These are phyloP conservation scores for Lachnellula willkommii DNA, from an alignment of 2,329 filamentous ascomycete species.

Conservation along the genomic window DNA sequence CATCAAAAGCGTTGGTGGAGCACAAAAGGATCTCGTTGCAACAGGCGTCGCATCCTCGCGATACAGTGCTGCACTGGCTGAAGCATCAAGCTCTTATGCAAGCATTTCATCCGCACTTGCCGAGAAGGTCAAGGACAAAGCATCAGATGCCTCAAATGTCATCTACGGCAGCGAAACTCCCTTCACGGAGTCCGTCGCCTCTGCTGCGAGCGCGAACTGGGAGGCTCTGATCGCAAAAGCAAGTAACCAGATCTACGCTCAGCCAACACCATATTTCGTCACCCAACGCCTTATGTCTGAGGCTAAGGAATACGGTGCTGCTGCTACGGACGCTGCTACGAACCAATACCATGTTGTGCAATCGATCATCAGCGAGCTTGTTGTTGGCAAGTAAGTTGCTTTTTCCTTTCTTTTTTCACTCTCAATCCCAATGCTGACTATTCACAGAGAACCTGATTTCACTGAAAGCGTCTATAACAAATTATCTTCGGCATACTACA, in stretches of 20 bases:
- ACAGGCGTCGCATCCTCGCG: slow-evolving; percentile 39
- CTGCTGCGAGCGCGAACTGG: slow-evolving; percentile 39
- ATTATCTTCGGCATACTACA: slow-evolving; percentile 67
- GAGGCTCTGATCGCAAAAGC: slow-evolving; percentile 30
- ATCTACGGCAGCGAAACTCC: slow-evolving; percentile 40
- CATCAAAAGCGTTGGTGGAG: slow-evolving; percentile 34
- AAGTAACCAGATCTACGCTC: slow-evolving; percentile 30
- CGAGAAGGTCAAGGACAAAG: slow-evolving; percentile 34
- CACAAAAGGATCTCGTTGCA: slow-evolving; percentile 32
- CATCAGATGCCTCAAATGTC: slow-evolving; percentile 25
- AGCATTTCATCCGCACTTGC: slow-evolving; percentile 54
- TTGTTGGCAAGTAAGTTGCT: slow-evolving; percentile 53
- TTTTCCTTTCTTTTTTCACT: neutral
- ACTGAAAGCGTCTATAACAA: slow-evolving; percentile 73
- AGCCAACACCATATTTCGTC: slow-evolving; percentile 30
- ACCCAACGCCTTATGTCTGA: slow-evolving; percentile 41
- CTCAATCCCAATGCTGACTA: neutral
- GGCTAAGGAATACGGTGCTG: slow-evolving; percentile 54
- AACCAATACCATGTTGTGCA: slow-evolving; percentile 66
- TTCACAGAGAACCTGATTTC: slow-evolving; percentile 60
- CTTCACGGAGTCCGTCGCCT: slow-evolving; percentile 47
- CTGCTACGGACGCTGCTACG: slow-evolving; percentile 55
- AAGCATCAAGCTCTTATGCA: slow-evolving; percentile 43
- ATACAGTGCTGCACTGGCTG: slow-evolving; percentile 40
- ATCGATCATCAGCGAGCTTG: slow-evolving; percentile 68